Conservation (phyloP, 495 filamentous ascomycete genomes). For the Lasiosphaeriaceae sp. region DNA sequence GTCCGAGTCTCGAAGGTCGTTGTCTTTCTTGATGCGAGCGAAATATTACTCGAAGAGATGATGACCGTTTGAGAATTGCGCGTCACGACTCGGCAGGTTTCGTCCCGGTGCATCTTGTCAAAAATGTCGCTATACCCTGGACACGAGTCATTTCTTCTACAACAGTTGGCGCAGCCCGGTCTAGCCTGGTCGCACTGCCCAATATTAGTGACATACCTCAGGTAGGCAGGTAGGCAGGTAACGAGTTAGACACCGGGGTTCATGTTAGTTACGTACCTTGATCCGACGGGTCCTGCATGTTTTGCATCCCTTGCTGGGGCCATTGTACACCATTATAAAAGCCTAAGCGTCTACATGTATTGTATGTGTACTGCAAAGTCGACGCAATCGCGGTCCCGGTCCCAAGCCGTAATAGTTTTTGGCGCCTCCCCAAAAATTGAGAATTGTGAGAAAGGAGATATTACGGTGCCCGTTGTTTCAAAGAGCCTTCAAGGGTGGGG, state of each 20-base stretch:
- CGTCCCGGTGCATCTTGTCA: not conserved
- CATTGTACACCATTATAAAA: constrained; percentile 1
- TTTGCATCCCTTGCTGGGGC: constrained; percentile 1
- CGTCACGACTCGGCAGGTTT: not conserved
- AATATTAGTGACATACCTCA: not conserved
- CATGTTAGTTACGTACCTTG: not conserved
- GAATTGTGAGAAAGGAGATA: not conserved
- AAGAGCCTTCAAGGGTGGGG: too few species aligned
- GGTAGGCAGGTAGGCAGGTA: too few species aligned
- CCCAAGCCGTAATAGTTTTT: not conserved
- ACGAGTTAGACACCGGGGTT: not conserved
- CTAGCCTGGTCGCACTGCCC: not conserved
- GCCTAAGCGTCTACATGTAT: not conserved
- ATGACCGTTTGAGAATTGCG: not conserved
- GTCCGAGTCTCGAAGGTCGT: not conserved
- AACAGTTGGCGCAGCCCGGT: not conserved
- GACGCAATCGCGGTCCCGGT: not conserved
- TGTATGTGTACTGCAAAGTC: too few species aligned
- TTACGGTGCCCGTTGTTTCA: not conserved
- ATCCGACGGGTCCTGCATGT: constrained; percentile 2
- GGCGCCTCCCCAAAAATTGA: not conserved
- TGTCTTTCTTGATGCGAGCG: constrained; percentile 1
- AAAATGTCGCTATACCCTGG: not conserved
- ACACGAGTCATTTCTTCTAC: not conserved
- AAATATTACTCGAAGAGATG: not conserved